Conservation (phyloP, 1,139 yeast species). For the Sugiyamaella castrensis region DNA sequence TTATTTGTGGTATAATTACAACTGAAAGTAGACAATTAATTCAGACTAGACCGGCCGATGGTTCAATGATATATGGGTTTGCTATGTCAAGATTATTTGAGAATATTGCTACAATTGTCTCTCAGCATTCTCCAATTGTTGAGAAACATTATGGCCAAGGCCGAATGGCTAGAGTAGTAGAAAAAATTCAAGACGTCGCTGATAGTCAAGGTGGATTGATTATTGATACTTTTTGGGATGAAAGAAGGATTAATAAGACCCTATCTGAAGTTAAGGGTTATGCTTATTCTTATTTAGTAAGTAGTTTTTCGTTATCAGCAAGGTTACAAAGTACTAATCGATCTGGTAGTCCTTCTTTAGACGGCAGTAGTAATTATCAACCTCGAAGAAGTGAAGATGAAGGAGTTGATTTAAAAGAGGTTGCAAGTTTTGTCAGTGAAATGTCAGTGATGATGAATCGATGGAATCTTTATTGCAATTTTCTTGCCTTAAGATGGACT, state of each 20-base stretch:
- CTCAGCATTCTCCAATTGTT: slow-evolving; percentile 82
- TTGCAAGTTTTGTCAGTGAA: slow-evolving; percentile 62
- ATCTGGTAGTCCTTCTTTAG: slow-evolving; percentile 20
- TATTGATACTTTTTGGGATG: slow-evolving; percentile 80
- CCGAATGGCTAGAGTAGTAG: slow-evolving; percentile 66
- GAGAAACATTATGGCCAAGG: slow-evolving; percentile 64
- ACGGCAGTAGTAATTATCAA: slow-evolving; percentile 11
- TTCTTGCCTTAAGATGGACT: slow-evolving; percentile 65
- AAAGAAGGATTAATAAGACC: slow-evolving; percentile 55
- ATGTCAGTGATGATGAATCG: slow-evolving; percentile 73
- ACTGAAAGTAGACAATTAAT: slow-evolving; percentile 69
- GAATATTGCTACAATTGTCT: slow-evolving; percentile 76
- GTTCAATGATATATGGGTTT: slow-evolving; percentile 52
- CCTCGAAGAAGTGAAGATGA: slow-evolving; percentile 29
- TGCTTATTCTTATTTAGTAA: slow-evolving; percentile 45
- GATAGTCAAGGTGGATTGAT: slow-evolving; percentile 89
- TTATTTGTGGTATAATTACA: slow-evolving; percentile 80
- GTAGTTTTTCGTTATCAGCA: slow-evolving; percentile 31
- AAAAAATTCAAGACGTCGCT: slow-evolving; percentile 76
- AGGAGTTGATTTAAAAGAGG: slow-evolving; percentile 47
- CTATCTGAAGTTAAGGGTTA: slow-evolving; percentile 58
- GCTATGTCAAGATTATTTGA: slow-evolving; percentile 77
- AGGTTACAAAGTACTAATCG: slow-evolving; percentile 23
- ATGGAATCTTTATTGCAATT: slow-evolving; percentile 82
- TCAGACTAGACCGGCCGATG: slow-evolving; percentile 32